Base-by-base conservation (phyloP, 164 flowering plant species). In the Houttuynia cordata region DNA sequence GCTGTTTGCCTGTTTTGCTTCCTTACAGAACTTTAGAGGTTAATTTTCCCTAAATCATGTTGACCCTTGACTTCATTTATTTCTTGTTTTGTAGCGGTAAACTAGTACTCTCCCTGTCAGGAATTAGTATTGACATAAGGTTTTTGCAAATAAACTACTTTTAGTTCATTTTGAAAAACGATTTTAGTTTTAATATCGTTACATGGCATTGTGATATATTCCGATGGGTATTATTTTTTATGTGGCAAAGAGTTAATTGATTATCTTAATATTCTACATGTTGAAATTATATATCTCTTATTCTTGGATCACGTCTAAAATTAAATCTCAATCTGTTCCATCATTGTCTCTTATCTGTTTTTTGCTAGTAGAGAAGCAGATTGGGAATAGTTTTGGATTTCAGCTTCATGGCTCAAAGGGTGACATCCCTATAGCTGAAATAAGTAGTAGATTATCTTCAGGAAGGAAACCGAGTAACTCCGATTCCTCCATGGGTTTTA, bases 391-490 rank as follows among this genome's bases (percentile, higher is more conserved):
- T 70, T 80, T 76, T 58, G 91, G 88, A 22, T 74, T 87, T 68
- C 86, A 88, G 40, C 78, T 76, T 64, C 81, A 79, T 73, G 83
- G 82, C 45, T 72, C 79, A 47, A 82, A 79, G 71, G 75, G 79
- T 65, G 88, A 85, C 60, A 58, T 76, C 19, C 71, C 86, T 47
- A 85, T 80, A 24, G 70, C 76, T 56, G 90, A 83, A 60, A 70
- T 78, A 49, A 79, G 78, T 68, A 81, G 76, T 60, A 73, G 78
- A 67, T 60, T 81, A 10, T 53, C 63, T 0, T 30, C 37, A 30
- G 90, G 96, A 51, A 73, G 70, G 62, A 92, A 87, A 72, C 72
- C 93, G 63, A 79, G 88, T 68, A 81, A 80, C 65, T 79, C 88
- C 0, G 96, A 87, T 64, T 85, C 88, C 30, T 69, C 66, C 49